Evolutionary conservation across 345 rosid genomes (phyloP).

Genomic region (Euphorbia lathyris): DNA sequence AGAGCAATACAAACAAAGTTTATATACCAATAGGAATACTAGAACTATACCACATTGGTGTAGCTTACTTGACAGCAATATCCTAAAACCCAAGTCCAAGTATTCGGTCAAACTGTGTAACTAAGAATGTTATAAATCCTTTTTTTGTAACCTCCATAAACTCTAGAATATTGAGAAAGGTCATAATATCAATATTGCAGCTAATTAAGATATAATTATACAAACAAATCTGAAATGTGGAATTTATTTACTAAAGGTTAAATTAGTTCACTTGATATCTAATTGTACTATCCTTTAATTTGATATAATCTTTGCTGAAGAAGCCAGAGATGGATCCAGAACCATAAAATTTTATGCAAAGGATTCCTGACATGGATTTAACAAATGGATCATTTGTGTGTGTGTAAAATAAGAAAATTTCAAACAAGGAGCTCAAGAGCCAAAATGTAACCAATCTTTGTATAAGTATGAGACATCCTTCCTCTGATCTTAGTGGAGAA

Average conservation of each 20-base stretch:
- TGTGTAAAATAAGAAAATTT: background rate
- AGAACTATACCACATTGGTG: conserved; percentile 47
- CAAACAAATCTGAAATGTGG: conserved; percentile 3
- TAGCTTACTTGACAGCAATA: conserved; percentile 34
- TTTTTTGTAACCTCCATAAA: conserved; percentile 52
- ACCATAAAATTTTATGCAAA: conserved; percentile 44
- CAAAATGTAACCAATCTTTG: conserved; percentile 49
- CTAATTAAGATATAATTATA: too few species aligned
- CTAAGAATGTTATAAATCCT: conserved; percentile 40
- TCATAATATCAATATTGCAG: conserved; percentile 14
- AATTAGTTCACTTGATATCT: conserved; percentile 42
- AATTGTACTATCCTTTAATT: conserved; percentile 40
- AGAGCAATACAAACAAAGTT: too few species aligned
- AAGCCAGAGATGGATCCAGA: conserved; percentile 48
- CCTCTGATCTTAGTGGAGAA: conserved; percentile 19
- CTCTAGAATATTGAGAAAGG: conserved; percentile 31
- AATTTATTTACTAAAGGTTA: background rate
- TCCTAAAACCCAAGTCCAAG: conserved; percentile 27
- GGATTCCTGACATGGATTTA: conserved; percentile 32
- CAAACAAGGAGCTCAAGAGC: conserved; percentile 1
- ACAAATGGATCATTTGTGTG: background rate
- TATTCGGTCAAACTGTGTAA: conserved; percentile 47
- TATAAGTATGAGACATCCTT: conserved; percentile 46
- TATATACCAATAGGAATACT: background rate
- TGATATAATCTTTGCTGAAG: conserved; percentile 51